phyloP scores from a whole-genome alignment of 2,329 filamentous ascomycete species.

The Phoma sp. region DNA sequence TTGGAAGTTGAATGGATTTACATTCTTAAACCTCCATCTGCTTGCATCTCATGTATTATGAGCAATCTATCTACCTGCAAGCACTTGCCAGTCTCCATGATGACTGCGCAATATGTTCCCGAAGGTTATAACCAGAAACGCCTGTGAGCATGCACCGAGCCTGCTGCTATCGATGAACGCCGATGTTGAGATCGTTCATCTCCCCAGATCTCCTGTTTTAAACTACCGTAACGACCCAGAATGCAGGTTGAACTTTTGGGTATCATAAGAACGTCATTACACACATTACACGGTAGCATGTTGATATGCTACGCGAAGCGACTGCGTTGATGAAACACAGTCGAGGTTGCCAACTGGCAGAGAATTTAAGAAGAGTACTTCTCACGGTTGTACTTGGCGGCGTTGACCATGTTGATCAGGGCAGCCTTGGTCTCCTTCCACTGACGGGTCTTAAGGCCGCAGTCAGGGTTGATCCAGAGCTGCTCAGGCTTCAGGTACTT shows the following conservation, averaged over 20 bases:
- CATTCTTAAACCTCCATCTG: conserved; percentile 15
- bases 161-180: conserved; percentile 42
- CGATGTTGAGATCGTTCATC: conserved; percentile 51
- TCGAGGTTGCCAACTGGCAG: conserved; percentile 34
- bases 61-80: conserved; percentile 9
- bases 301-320: conserved; percentile 47
- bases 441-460: conserved; percentile 98
- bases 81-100: not conserved
- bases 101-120: not conserved
- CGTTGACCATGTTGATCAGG: conserved; percentile 95
- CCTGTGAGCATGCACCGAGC: conserved; percentile 18
- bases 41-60: not conserved
- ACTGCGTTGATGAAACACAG: conserved; percentile 44
- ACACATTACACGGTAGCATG: conserved; percentile 50
- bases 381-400: conserved; percentile 93
- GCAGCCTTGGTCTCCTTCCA: conserved; percentile 99
- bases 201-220: conserved; percentile 28
- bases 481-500: conserved; percentile 94
- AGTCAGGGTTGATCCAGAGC: conserved; percentile 99
- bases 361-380: conserved; percentile 73
- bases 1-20: conserved; percentile 16
- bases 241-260: conserved; percentile 55
- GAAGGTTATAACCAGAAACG: conserved; percentile 9
- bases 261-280: conserved; percentile 51
- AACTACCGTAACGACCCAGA: conserved; percentile 43